phyloP scores from a whole-genome alignment of 352 stramenopile species.

The Pythium pyrilobum region DNA sequence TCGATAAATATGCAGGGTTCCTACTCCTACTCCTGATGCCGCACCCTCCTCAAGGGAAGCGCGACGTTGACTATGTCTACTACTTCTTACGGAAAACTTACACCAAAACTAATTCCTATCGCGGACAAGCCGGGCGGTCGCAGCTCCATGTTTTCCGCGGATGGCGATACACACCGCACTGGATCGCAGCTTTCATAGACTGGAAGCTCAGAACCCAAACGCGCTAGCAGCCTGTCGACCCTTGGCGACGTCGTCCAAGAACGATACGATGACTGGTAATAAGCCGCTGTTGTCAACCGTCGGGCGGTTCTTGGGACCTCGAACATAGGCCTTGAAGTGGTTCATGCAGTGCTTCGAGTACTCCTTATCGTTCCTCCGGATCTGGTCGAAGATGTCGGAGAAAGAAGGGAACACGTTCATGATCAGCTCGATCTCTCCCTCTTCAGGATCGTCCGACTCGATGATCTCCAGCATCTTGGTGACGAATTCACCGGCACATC shows the following conservation, averaged over 20 bases:
- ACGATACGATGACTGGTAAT: slow-evolving; percentile 63
- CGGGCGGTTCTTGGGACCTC: slow-evolving; percentile 80
- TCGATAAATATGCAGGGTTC: slow-evolving; percentile 22
- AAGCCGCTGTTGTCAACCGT: slow-evolving; percentile 68
- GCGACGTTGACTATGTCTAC: neutral
- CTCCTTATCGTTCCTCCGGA: slow-evolving; percentile 66
- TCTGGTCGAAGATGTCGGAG: slow-evolving; percentile 82
- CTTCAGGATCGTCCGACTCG: slow-evolving; percentile 71
- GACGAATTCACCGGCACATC: slow-evolving; percentile 83
- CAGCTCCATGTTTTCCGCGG: too few relatives aligned
- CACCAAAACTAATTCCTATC: neutral
- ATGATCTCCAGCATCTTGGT: slow-evolving; percentile 84
- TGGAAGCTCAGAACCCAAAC: slow-evolving; percentile 62
- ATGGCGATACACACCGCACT: too few relatives aligned
- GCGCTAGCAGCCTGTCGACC: slow-evolving; percentile 54
- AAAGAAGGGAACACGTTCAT: slow-evolving; percentile 87
- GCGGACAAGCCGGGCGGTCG: too few relatives aligned
- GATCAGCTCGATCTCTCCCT: slow-evolving; percentile 76
- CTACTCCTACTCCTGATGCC: slow-evolving; percentile 6
- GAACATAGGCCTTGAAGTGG: slow-evolving; percentile 81
- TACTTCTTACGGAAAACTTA: neutral
- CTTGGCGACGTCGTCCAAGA: slow-evolving; percentile 62
- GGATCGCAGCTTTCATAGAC: neutral
- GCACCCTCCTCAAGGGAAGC: neutral
- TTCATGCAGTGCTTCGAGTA: slow-evolving; percentile 84